These are phyloP conservation scores for Lactuca sativa DNA, from an alignment of 129 eudicot genomes.

Conservation along the genomic window DNA sequence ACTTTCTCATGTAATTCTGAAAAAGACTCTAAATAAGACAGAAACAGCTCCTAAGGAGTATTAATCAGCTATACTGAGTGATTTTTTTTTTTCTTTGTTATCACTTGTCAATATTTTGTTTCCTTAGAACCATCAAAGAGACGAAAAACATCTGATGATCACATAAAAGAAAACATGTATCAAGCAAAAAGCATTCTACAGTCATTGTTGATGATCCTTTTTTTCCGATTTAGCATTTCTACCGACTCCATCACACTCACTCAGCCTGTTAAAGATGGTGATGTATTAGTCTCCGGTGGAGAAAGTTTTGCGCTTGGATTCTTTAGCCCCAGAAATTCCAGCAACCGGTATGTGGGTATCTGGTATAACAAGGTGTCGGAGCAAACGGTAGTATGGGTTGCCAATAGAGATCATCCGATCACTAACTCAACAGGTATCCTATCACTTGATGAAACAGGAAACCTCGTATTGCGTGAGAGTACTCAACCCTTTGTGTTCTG, in stretches of 20 bases:
- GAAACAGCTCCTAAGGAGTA: neutral
- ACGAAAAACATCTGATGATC: neutral
- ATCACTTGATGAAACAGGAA: conserved; percentile 32
- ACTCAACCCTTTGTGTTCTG: conserved; percentile 19
- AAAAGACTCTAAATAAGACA: neutral
- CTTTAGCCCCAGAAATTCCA: conserved; percentile 39
- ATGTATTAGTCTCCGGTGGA: conserved; percentile 36
- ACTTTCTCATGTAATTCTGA: neutral
- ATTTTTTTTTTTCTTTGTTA: neutral
- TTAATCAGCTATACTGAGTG: neutral
- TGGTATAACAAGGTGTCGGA: conserved; percentile 51
- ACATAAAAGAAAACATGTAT: neutral
- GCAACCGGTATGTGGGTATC: conserved; percentile 46
- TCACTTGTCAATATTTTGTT: neutral
- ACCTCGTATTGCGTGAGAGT: conserved; percentile 22
- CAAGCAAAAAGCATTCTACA: conserved; percentile 8
- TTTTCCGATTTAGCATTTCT: conserved; percentile 14
- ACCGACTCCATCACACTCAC: conserved; percentile 36
- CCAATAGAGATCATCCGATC: conserved; percentile 37
- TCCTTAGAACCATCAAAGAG: neutral
- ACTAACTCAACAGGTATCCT: conserved; percentile 23
- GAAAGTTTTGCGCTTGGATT: conserved; percentile 44
- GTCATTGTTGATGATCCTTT: conserved; percentile 16
- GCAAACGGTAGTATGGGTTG: conserved; percentile 48
- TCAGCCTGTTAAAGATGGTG: conserved; percentile 35